Evolutionary conservation across 2,329 filamentous ascomycete species (phyloP).

Genomic region (Colletotrichum lupini): DNA sequence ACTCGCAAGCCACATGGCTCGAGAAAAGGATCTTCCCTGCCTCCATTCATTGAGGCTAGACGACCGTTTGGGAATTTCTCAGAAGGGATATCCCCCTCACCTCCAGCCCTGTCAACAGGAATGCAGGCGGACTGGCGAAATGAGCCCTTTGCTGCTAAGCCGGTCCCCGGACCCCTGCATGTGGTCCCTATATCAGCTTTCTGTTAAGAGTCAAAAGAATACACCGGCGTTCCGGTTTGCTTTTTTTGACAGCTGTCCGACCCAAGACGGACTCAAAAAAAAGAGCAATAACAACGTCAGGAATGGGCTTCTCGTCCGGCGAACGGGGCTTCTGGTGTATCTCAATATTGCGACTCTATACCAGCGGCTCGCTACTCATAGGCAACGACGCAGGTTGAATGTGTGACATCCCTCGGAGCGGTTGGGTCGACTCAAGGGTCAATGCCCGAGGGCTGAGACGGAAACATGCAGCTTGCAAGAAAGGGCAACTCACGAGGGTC

Average conservation of each 20-base stretch:
- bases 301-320: background rate
- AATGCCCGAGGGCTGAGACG: conserved; percentile 14
- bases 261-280: background rate
- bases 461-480: conserved; percentile 13
- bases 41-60: conserved; percentile 1
- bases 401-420: conserved; percentile 4
- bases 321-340: conserved; percentile 1
- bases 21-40: conserved; percentile 13
- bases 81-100: conserved; percentile 1
- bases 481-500: background rate
- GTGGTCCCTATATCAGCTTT: conserved; percentile 5
- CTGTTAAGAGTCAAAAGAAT: background rate
- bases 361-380: conserved; percentile 3
- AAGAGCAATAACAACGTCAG: background rate
- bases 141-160: conserved; percentile 6
- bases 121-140: conserved; percentile 17
- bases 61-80: conserved; percentile 8
- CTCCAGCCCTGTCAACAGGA: conserved; percentile 26
- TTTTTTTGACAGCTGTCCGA: conserved; percentile 25
- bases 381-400: background rate
- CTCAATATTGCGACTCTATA: conserved; percentile 12
- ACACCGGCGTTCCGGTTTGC: conserved; percentile 16
- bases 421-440: background rate
- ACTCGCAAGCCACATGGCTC: conserved; percentile 34
- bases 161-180: background rate